Percentiles rank a stretch among this genome's conserved stretches.
These are phyloP conservation scores for Metschnikowia cubensis DNA, from an alignment of 805 yeast genomes.

Conservation along the genomic window DNA sequence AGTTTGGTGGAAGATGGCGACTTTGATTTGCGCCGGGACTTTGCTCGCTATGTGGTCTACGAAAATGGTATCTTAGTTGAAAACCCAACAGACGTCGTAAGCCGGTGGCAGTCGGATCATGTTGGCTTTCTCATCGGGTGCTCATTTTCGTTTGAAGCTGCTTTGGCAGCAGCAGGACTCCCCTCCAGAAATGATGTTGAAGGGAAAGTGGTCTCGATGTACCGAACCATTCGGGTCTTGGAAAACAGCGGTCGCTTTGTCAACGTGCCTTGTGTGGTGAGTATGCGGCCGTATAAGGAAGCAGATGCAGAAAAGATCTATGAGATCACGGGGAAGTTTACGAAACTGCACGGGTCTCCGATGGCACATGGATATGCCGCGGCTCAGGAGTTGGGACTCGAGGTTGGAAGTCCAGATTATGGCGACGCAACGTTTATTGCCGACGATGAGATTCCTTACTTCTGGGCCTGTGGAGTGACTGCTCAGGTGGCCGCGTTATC, in stretches of 20 bases:
- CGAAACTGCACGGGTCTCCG: conserved; percentile 38
- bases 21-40: conserved; percentile 30
- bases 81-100: conserved; percentile 20
- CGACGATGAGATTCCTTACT: conserved; percentile 38
- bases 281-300: conserved; percentile 38
- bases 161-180: conserved; percentile 26
- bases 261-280: conserved; percentile 34
- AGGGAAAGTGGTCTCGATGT: conserved; percentile 13
- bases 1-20: conserved; percentile 8
- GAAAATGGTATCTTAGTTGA: conserved; percentile 26
- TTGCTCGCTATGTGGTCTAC: conserved; percentile 34
- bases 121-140: conserved; percentile 44
- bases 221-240: conserved; percentile 7
- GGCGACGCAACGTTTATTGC: conserved; percentile 30
- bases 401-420: conserved; percentile 31
- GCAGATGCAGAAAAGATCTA: conserved; percentile 27
- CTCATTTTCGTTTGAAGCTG: conserved; percentile 39
- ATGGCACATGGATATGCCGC: conserved; percentile 41
- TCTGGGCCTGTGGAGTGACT: conserved; percentile 45
- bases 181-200: conserved; percentile 22
- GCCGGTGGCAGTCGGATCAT: conserved; percentile 31
- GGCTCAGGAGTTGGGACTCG: conserved; percentile 32
- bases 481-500: conserved; percentile 33
- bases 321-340: conserved; percentile 26
- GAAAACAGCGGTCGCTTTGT: conserved; percentile 29